Evolutionary conservation across 345 rosid genomes (phyloP), one percentile per base, ranked within the genome.

Genomic region (Raphanus raphanistrum): DNA sequence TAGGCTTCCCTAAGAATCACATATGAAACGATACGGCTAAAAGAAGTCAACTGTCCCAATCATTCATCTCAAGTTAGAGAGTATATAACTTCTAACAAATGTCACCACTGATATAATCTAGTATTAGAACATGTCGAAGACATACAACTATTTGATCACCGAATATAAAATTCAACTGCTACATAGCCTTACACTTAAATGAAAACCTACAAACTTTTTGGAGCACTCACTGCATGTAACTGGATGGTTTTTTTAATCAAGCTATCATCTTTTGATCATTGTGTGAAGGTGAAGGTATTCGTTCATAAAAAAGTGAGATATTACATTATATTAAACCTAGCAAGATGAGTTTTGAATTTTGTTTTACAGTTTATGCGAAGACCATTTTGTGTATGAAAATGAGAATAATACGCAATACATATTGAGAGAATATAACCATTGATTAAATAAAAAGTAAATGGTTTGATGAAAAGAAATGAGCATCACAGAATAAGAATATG

Each of bases 401-500:
- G 72, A 65, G 27, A 71, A 77, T 31, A 32, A 55, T 28, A 64
- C 41, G 66, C 16, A 32, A 33, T 33, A 21, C 21, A 21, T 6
- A 21, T 29, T 2, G 29, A 78, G 1, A 66, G 63, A 72, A 73
- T 45, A 66, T 67, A 63, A 48, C 68, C 55, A 78, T 16, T 72
- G 68, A 57, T 11, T 62, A 72, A 72, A 43, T 11, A 4, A 17
- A 79, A 79, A 78, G 76, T 52, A 48, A 29, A 68, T n/a, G 68
- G 38, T 66, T 12, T 45, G 33, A 65, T 73, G 74, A 61, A 59
- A 73, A 25, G 59, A 57, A 41, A 69, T 25, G 52, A 76, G 83
- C 77, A 80, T 84, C 84, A 79, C 82, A 80, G 77, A 77, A 75
- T 78, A 45, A 68, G 90, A 87, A 85, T 87, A 81, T 80, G 63